Conservation (phyloP, 2,329 filamentous ascomycete species). For the Cladobotryum mycophilum region DNA sequence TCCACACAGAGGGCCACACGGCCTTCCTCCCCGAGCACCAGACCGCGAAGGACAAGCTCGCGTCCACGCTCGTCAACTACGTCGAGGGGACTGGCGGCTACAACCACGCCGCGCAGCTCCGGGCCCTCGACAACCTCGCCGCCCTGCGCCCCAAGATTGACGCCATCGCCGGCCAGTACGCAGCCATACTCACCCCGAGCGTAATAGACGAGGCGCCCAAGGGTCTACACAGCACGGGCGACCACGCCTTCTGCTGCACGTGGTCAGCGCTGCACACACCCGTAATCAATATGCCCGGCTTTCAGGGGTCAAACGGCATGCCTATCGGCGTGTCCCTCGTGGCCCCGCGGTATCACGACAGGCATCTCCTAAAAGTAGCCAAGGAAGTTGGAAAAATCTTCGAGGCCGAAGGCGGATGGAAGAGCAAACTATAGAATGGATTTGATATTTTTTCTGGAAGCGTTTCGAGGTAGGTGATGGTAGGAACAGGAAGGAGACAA, state of each 20-base stretch:
- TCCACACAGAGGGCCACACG: slow-evolving; percentile 45
- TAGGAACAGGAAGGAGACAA: no score
- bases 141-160: slow-evolving; percentile 50
- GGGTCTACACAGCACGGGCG: slow-evolving; percentile 48
- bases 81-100: slow-evolving; percentile 43
- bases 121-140: slow-evolving; percentile 48
- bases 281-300: slow-evolving; percentile 59
- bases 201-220: slow-evolving; percentile 53
- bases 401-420: slow-evolving; percentile 24
- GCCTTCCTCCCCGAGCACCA: slow-evolving; percentile 50
- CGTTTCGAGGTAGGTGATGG: no score
- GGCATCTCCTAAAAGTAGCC: slow-evolving; percentile 37
- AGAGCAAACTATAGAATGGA: slow-evolving; percentile 12
- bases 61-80: slow-evolving; percentile 37
- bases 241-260: slow-evolving; percentile 42
- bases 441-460: background rate
- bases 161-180: slow-evolving; percentile 43
- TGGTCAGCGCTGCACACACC: slow-evolving; percentile 56
- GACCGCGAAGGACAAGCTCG: slow-evolving; percentile 40
- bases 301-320: slow-evolving; percentile 45
- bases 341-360: slow-evolving; percentile 40
- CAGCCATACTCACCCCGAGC: slow-evolving; percentile 52
- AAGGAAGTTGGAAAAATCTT: slow-evolving; percentile 32
- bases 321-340: slow-evolving; percentile 55
- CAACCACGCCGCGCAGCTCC: slow-evolving; percentile 41